Evolutionary conservation across 768 basidiomycete species (phyloP).

Genomic region (Boletus sensibilis): DNA sequence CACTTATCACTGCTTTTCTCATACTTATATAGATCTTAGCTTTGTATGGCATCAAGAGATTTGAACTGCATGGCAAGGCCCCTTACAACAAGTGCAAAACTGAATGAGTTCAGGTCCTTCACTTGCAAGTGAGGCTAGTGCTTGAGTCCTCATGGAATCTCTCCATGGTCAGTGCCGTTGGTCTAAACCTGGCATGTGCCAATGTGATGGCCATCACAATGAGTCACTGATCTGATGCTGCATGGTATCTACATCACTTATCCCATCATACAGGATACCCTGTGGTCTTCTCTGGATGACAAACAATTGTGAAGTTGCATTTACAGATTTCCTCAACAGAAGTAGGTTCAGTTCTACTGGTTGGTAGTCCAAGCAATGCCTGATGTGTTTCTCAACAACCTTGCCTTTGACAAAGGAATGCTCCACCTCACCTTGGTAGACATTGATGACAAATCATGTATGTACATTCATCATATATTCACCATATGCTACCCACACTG

Average conservation of each 20-base stretch:
- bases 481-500: too few relatives aligned
- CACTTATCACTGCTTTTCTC: too few relatives aligned
- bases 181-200: constrained; percentile 5
- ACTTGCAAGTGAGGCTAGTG: neutral
- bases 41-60: too few relatives aligned
- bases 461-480: too few relatives aligned
- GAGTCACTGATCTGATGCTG: too few relatives aligned
- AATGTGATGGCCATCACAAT: constrained; percentile 12
- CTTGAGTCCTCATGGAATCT: constrained; percentile 16
- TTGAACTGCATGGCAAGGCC: too few relatives aligned
- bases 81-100: too few relatives aligned
- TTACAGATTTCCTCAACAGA: constrained; percentile 13
- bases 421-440: neutral
- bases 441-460: neutral
- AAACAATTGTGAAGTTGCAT: constrained; percentile 17
- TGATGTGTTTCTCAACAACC: constrained; percentile 24
- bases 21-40: too few relatives aligned
- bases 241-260: neutral
- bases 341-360: constrained; percentile 18
- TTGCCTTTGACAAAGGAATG: constrained; percentile 15
- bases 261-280: constrained; percentile 13
- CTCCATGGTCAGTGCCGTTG: constrained; percentile 13
- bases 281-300: constrained; percentile 24
- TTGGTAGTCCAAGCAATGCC: constrained; percentile 2
- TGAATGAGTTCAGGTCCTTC: constrained; percentile 1